A percentile compares a stretch with the other conserved stretches of the same genome.
Conservation (phyloP, 192 early-diverging fungal species). For the Rhizophagus sp. region DNA sequence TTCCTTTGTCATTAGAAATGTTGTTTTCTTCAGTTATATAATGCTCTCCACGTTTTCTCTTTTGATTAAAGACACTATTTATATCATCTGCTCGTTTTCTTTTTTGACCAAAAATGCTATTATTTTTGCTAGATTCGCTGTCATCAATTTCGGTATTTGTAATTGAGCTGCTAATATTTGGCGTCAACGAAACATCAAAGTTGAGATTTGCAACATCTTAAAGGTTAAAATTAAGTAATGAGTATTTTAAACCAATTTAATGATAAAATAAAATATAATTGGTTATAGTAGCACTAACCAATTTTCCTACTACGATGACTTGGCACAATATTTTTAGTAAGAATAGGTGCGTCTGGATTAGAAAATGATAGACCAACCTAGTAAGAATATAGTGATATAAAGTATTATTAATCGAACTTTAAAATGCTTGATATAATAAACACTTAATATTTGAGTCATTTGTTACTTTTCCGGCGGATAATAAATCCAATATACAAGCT, state of each 20-base stretch:
- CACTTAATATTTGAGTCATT: neutral
- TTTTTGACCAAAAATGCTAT: neutral
- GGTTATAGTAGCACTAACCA: neutral
- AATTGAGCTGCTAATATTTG: neutral
- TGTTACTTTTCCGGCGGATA: conserved; percentile 27
- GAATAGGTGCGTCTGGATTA: neutral
- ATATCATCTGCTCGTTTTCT: neutral
- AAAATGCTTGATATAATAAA: neutral
- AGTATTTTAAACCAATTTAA: neutral
- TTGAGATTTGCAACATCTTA: neutral
- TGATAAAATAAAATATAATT: neutral
- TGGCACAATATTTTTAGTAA: conserved; percentile 12
- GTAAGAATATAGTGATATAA: too few species aligned
- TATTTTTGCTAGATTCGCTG: neutral
- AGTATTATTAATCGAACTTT: neutral
- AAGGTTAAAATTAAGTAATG: neutral
- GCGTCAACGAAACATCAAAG: neutral
- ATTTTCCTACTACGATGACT: conserved; percentile 30
- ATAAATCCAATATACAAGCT: conserved; percentile 35
- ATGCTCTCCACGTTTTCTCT: neutral
- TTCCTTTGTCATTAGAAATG: neutral
- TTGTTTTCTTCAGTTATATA: neutral
- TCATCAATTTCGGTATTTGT: neutral
- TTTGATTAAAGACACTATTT: neutral
- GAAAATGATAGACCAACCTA: conserved; percentile 1